Conservation (phyloP, 768 basidiomycete genomes). For the Suillus lakei region DNA sequence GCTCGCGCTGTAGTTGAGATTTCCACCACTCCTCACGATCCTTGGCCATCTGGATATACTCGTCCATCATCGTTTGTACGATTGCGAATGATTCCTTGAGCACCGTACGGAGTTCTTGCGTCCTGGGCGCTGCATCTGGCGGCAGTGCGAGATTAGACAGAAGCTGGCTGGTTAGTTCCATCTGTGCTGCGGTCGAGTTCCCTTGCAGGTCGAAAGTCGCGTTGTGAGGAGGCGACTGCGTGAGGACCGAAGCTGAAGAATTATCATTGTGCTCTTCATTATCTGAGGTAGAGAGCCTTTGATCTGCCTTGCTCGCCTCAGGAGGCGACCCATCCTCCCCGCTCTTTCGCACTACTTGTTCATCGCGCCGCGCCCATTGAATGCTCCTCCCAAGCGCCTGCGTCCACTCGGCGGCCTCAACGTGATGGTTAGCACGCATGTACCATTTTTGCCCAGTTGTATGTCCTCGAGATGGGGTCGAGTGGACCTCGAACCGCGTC, state of each 20-base stretch:
- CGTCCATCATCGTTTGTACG: slow-evolving; percentile 61
- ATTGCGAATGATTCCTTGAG: slow-evolving; percentile 63
- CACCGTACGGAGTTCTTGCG: slow-evolving; percentile 48
- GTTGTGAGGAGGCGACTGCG: slow-evolving; percentile 58
- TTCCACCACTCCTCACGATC: slow-evolving; percentile 87
- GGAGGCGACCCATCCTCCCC: slow-evolving; percentile 25
- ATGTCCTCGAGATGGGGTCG: slow-evolving; percentile 54
- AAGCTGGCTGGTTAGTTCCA: slow-evolving; percentile 76
- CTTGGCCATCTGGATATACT: slow-evolving; percentile 70
- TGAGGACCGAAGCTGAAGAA: slow-evolving; percentile 49
- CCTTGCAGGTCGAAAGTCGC: slow-evolving; percentile 66
- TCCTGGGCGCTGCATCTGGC: slow-evolving; percentile 30
- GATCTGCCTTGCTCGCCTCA: background rate
- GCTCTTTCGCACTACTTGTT: slow-evolving; percentile 42
- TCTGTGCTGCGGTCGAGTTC: slow-evolving; percentile 72
- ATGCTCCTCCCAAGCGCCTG: slow-evolving; percentile 75
- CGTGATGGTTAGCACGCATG: slow-evolving; percentile 84
- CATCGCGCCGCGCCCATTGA: slow-evolving; percentile 65
- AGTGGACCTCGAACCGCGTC: slow-evolving; percentile 83
- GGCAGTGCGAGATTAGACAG: slow-evolving; percentile 50
- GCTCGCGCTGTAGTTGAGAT: slow-evolving; percentile 65
- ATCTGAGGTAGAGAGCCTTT: background rate
- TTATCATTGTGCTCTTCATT: slow-evolving; percentile 45
- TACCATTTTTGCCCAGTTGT: slow-evolving; percentile 73
- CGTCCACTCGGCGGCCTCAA: slow-evolving; percentile 88